Evolutionary conservation across 2,329 filamentous ascomycete genomes (phyloP), one percentile per base, ranked within the genome.

Genomic region (Teratosphaeria viscida): DNA sequence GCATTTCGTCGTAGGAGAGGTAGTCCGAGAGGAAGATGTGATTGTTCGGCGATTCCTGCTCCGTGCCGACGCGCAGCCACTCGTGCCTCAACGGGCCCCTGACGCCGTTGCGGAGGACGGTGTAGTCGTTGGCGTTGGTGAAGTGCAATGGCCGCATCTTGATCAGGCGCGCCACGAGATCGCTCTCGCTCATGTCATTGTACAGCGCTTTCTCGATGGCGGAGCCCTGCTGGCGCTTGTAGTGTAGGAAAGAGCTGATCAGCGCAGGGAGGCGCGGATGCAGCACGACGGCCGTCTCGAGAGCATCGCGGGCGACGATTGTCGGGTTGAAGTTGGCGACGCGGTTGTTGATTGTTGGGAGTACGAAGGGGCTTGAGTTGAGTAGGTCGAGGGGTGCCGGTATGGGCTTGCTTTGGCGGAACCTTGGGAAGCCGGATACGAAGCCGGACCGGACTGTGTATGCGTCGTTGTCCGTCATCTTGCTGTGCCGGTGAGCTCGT

Each of bases 1-100:
- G 62, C 35, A 65, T 64, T 57, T 65, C 65, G 37, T 66, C 63
- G 47, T 65, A 64, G 3, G 57, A 59, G 16, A 66, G 57, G 55
- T 66, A 66, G 4, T 60, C 60, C 16, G 56, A 54, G 43, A 66
- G 59, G 12, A 23, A 56, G 35, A 62, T 23, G 32, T 52, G 26
- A 10, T 57, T 55, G 55, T 58, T 56, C 23, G 54, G n/a, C 7
- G 47, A 12, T n/a, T 64, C 54, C 11, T 39, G 27, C 10, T 29
- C 23, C 8, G 57, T n/a, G 19, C 43, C 43, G 16, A 43, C 16
- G n/a, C 43, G 43, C 5, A 49, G 43, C 43, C 43, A 49, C 7
- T 43, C 14, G 7, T 26, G 5, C 14, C 29, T n/a, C 29, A 8
- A 7, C 7, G 19, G 23, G 12, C 5, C 55, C 47, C 32, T 59